Conservation (phyloP, 768 basidiomycete species). For the Hemileccinum impolitum region DNA sequence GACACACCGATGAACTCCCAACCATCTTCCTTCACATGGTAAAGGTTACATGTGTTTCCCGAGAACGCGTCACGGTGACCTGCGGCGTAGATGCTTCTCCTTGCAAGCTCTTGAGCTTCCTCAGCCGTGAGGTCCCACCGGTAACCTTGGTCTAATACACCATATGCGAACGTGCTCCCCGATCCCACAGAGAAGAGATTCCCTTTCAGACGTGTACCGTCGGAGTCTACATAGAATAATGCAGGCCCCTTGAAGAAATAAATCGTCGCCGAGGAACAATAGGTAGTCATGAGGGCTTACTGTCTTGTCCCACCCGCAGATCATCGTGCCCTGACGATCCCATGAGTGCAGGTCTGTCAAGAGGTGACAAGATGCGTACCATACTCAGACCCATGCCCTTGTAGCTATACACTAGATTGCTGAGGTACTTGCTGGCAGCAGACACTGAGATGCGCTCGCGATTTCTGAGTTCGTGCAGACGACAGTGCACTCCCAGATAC, state of each 20-base stretch:
- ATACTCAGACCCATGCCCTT: conserved; percentile 99
- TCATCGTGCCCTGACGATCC: conserved; percentile 86
- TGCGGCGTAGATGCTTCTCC: conserved; percentile 94
- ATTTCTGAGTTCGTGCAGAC: conserved; percentile 94
- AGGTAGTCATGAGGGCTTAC: conserved; percentile 40
- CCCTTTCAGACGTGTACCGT: conserved; percentile 92
- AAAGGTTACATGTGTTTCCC: conserved; percentile 94
- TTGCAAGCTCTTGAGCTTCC: conserved; percentile 91
- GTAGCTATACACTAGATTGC: conserved; percentile 96
- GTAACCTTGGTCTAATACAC: conserved; percentile 95
- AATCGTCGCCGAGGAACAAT: conserved; percentile 4
- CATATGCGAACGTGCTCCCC: conserved; percentile 98
- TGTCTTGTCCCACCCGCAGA: conserved; percentile 99
- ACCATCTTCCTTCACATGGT: conserved; percentile 90
- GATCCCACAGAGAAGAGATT: conserved; percentile 99
- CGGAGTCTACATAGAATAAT: conserved; percentile 96
- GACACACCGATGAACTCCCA: conserved; percentile 92
- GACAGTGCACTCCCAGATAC: conserved; percentile 96
- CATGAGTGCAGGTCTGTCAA: conserved; percentile 2
- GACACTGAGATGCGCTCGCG: conserved; percentile 97
- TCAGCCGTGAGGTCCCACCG: conserved; percentile 89
- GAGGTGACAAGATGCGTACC: conserved; percentile 48
- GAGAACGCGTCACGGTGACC: conserved; percentile 96
- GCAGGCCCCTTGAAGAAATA: conserved; percentile 67
- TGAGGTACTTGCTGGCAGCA: conserved; percentile 97